phyloP scores from a whole-genome alignment of 1,139 yeast genomes.

The Saccharomyces hybrid region DNA sequence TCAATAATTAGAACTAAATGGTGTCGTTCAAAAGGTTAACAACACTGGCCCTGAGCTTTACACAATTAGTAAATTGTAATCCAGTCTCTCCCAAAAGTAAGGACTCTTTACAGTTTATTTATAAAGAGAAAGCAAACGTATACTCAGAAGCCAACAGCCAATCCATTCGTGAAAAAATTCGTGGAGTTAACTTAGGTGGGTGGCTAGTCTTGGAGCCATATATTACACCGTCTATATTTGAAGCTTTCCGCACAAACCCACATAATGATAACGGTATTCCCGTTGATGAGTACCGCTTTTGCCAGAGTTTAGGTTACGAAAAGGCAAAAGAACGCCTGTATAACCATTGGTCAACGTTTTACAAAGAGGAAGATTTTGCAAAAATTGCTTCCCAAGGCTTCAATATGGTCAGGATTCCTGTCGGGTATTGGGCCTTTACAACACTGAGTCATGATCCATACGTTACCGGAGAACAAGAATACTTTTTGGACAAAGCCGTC shows the following conservation, averaged over 20 bases:
- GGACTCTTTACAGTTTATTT: constrained; percentile 3
- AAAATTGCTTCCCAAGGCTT: constrained; percentile 60
- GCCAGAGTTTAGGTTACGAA: constrained; percentile 54
- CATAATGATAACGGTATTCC: constrained; percentile 44
- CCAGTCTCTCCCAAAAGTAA: constrained; percentile 5
- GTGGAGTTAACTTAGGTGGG: constrained; percentile 87
- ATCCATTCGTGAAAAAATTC: constrained; percentile 32
- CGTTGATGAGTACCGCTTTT: constrained; percentile 76
- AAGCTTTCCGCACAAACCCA: constrained; percentile 33
- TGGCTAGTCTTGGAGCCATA: constrained; percentile 87
- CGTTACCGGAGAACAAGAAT: constrained; percentile 77
- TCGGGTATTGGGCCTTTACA: constrained; percentile 96
- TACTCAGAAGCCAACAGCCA: constrained; percentile 21
- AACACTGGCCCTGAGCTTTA: neutral
- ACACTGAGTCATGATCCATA: constrained; percentile 67
- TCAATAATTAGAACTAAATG: neutral
- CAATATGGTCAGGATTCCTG: constrained; percentile 82
- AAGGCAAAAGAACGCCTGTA: constrained; percentile 47
- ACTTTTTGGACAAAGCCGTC: constrained; percentile 66
- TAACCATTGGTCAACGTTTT: constrained; percentile 75
- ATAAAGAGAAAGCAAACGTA: constrained; percentile 13
- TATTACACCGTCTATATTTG: constrained; percentile 77
- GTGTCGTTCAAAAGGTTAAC: neutral
- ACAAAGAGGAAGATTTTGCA: constrained; percentile 63
- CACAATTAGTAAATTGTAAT: neutral